Base-by-base conservation (phyloP, 2,329 filamentous ascomycete species). In the Cercospora citrullina region DNA sequence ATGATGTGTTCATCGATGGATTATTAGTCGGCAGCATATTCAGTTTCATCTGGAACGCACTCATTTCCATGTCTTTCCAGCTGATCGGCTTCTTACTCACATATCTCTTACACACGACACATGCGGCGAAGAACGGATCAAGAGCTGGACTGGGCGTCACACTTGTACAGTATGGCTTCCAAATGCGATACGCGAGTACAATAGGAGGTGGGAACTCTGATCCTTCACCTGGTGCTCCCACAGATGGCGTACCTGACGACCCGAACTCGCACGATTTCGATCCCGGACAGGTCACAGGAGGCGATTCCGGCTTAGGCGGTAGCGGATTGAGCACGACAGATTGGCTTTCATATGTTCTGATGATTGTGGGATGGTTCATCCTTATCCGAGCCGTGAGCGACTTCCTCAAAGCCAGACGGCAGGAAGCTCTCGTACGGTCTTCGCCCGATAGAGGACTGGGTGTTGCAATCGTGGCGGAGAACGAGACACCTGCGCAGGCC, bases 311-410 rank as follows among this genome's bases (percentile, higher is more conserved):
- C 28, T 57, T 68, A 18, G 79, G 70, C 73, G 80, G 78, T 1
- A 75, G 80, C 12, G 86, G 87, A 39, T 87, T 97, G 51, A 87
- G 86, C 5, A 90, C 90, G 62, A 90, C 87, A 71, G 94, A 98
- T 77, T 97, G 92, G 92, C 84, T 97, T 71, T 92, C 93, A 10
- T 99, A 98, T 75, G 84, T 91, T 16, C 81, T 99, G 59, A 99
- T 99, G 95, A 92, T 99, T 77, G 90, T 96, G 1, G 95, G 95
- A 5, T 99, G 95, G 95, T 98, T 98, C 77, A 93, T 99, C 70
- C 84, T 99, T 70, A 98, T 99, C 77, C 88, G 94, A 80, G 90
- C 93, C n/a, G 89, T 97, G 18, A 93, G 91, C 74, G 94, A 98
- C 78, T 99, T 95, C 78, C 81, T 98, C 70, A 88, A 90, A 73